Percentiles rank a stretch among this genome's conserved stretches.
Evolutionary conservation across 169 alveolate genomes (phyloP).

Genomic region (Cytauxzoon felis): DNA sequence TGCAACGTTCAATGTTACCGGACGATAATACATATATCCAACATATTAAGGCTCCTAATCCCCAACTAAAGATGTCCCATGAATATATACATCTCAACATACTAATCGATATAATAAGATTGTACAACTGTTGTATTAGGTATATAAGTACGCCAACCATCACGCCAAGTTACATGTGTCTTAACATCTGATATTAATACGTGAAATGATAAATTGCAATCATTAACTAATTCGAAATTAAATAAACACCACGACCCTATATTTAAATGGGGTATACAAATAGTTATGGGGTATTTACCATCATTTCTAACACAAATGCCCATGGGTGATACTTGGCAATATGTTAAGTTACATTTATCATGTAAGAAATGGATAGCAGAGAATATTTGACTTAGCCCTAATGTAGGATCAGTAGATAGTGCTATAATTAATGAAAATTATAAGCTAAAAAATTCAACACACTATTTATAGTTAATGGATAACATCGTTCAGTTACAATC

Average conservation of each 20-base stretch:
- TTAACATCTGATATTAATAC: conserved; percentile 28
- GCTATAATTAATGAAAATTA: conserved; percentile 31
- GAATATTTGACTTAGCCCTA: conserved; percentile 59
- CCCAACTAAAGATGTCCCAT: conserved; percentile 33
- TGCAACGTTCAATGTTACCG: conserved; percentile 27
- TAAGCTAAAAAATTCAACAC: conserved; percentile 21
- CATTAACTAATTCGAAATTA: conserved; percentile 40
- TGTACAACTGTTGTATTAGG: neutral
- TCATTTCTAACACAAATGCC: conserved; percentile 66
- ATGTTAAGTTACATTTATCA: conserved; percentile 56
- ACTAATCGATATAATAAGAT: conserved; percentile 49
- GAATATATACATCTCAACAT: neutral
- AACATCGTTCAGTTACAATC: conserved; percentile 73
- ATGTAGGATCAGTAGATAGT: conserved; percentile 59
- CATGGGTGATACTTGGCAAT: conserved; percentile 55
- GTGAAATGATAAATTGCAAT: conserved; percentile 20
- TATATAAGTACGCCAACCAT: conserved; percentile 41
- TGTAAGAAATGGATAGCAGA: conserved; percentile 61
- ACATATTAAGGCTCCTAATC: conserved; percentile 56
- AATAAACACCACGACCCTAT: conserved; percentile 61
- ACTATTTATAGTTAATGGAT: conserved; percentile 53
- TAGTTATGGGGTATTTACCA: conserved; percentile 16
- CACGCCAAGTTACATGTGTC: conserved; percentile 40
- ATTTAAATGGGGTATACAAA: neutral
- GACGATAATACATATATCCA: conserved; percentile 48